phyloP scores from a whole-genome alignment of 23 red algal genomes.

The Gracilaria vermiculophylla region DNA sequence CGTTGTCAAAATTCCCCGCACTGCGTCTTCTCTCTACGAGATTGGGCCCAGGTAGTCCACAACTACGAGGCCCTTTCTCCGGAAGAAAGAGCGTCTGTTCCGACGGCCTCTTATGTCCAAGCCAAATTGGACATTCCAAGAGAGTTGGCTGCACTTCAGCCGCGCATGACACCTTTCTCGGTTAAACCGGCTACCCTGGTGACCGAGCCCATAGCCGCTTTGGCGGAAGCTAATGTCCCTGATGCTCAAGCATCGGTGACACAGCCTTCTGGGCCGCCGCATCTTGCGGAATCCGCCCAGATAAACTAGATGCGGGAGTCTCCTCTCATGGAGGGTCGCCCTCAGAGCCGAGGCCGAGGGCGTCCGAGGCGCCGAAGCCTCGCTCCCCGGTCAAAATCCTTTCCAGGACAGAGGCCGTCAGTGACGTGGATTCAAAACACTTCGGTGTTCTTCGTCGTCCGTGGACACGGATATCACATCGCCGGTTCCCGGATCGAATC shows the following conservation, averaged over 20 bases:
- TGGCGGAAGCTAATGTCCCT: no score
- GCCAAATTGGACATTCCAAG: no score
- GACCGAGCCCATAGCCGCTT: no score
- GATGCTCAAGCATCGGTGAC: background rate
- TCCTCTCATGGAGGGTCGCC: background rate
- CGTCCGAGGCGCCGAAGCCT: background rate
- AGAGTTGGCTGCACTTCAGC: no score
- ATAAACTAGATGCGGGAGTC: background rate
- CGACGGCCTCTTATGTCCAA: no score
- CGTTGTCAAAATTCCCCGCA: no score
- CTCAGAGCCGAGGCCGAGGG: background rate
- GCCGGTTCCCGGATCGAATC: background rate
- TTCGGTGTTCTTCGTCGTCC: background rate
- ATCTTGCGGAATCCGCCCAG: background rate
- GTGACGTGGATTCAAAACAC: background rate
- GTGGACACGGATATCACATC: background rate
- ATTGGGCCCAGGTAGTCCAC: no score
- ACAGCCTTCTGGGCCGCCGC: background rate
- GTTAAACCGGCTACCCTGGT: no score
- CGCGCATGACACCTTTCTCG: no score
- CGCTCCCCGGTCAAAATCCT: background rate
- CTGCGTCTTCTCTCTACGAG: no score
- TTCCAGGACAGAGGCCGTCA: background rate
- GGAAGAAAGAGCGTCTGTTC: no score
- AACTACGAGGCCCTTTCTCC: no score